These are phyloP conservation scores for Acanthamoeba sp. DNA, from an alignment of 208 protist species.

Conservation along the genomic window DNA sequence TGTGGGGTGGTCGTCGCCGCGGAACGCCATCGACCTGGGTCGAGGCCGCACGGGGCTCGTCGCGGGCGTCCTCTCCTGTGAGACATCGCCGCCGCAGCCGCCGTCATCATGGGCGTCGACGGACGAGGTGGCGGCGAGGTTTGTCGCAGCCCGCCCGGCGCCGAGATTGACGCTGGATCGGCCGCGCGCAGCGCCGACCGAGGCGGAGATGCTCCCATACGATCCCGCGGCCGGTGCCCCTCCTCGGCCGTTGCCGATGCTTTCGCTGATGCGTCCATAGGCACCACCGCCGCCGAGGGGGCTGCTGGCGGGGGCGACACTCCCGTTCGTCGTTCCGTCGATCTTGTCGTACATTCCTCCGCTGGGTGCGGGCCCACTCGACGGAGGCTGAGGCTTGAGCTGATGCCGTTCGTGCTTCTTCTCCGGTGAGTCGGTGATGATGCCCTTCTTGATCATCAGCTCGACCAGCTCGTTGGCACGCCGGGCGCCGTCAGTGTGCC, in stretches of 20 bases:
- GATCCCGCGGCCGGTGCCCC: background rate
- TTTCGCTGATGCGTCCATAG: constrained; percentile 2
- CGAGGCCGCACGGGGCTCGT: background rate
- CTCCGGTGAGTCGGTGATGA: constrained; percentile 1
- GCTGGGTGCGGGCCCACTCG: background rate
- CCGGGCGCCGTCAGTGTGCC: background rate
- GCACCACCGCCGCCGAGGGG: background rate
- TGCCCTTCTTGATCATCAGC: constrained; percentile 19
- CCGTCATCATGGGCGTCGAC: background rate
- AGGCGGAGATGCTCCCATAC: background rate
- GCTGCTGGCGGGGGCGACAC: background rate
- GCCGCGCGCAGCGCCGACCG: background rate
- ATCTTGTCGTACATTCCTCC: background rate
- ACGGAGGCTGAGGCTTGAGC: too few species aligned
- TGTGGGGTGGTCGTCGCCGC: background rate
- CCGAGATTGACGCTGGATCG: background rate
- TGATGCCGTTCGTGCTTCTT: background rate
- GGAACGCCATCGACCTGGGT: constrained; percentile 13
- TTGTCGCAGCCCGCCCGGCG: background rate
- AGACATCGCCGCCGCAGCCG: background rate
- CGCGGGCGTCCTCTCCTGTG: background rate
- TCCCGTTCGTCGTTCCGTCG: background rate
- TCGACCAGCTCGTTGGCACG: background rate
- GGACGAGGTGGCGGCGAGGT: background rate
- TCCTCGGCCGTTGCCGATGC: background rate